phyloP scores from a whole-genome alignment of 805 yeast species.

The Pichia sporocuriosa region DNA sequence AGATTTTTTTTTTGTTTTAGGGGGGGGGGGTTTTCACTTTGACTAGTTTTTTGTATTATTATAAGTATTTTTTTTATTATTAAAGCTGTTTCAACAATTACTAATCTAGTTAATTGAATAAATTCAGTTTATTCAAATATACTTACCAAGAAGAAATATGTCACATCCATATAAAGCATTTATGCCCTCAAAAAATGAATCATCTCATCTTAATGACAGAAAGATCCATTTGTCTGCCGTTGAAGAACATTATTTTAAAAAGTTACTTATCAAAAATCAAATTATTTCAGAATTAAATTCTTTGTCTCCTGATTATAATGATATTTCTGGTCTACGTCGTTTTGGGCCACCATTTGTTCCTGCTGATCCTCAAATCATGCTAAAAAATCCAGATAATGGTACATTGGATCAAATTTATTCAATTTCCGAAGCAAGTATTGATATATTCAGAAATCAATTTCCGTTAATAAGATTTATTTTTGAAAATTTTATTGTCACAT shows the following conservation, averaged over 20 bases:
- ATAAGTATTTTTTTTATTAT: background rate
- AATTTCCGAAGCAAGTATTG: slow-evolving; percentile 16
- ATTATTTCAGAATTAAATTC: slow-evolving; percentile 54
- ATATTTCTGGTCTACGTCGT: slow-evolving; percentile 53
- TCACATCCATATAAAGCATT: slow-evolving; percentile 10
- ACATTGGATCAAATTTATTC: slow-evolving; percentile 14
- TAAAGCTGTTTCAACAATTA: too few relatives aligned
- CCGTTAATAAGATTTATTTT: slow-evolving; percentile 70
- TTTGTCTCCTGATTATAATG: slow-evolving; percentile 40
- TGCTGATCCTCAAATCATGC: slow-evolving; percentile 34
- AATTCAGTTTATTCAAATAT: too few relatives aligned
- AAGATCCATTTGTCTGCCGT: slow-evolving; percentile 38
- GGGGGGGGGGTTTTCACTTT: too few relatives aligned
- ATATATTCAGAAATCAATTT: slow-evolving; percentile 34
- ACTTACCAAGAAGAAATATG: background rate
- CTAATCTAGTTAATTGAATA: too few relatives aligned
- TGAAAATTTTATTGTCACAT: slow-evolving; percentile 51
- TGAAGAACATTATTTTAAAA: slow-evolving; percentile 83
- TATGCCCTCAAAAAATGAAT: background rate
- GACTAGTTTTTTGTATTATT: too few relatives aligned
- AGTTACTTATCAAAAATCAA: slow-evolving; percentile 63
- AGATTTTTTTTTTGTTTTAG: too few relatives aligned
- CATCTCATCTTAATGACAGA: background rate
- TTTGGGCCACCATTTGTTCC: slow-evolving; percentile 74
- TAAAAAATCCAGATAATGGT: slow-evolving; percentile 14